Evolutionary conservation across 2,329 filamentous ascomycete genomes (phyloP), one percentile per base, ranked within the genome.

Genomic region (Arthroderma sp.): DNA sequence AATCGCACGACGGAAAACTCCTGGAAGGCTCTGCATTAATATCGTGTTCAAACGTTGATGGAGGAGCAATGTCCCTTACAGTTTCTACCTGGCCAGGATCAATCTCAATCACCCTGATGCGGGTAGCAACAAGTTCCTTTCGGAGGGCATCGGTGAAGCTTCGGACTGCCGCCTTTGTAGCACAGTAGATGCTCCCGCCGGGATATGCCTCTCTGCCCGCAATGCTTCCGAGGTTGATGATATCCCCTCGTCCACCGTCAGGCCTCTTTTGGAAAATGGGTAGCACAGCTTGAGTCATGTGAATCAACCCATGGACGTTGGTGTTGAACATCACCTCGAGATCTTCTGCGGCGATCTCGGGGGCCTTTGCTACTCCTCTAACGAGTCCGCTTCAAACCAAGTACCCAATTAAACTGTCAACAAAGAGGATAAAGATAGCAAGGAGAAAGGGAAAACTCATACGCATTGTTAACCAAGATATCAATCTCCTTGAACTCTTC

Each of bases 391-490:
- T 93, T 62, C 47, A 44, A 44, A 2, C 1, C 15, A 52, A 59
- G n/a, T n/a, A 23, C n/a, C 38, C 52, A 44, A n/a, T n/a, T 19
- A 51, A 21, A 39, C 31, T 33, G 25, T 56, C 4, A 23, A 31
- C 11, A 2, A 38, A 6, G 5, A 19, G 8, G 8, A 17, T 17
- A 13, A 31, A 5, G 44, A 35, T 13, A 35, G 41, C 33, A n/a
- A 15, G 9, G 33, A 2, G 11, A 11, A 19, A 6, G 17, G 13
- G 7, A 15, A 33, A 19, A 19, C 11, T 77, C 86, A 70, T 73
- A 94, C 88, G 91, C 91, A 78, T 97, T 97, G 76, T 98, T 98
- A 25, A 98, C 88, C 59, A 98, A 75, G 2, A 97, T 80, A 70
- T 97, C 82, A 62, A 97, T 86, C 25, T 89, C 83, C 70, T 81